These are phyloP conservation scores for Nemania sp. DNA, from an alignment of 2,329 filamentous ascomycete genomes.

Conservation along the genomic window DNA sequence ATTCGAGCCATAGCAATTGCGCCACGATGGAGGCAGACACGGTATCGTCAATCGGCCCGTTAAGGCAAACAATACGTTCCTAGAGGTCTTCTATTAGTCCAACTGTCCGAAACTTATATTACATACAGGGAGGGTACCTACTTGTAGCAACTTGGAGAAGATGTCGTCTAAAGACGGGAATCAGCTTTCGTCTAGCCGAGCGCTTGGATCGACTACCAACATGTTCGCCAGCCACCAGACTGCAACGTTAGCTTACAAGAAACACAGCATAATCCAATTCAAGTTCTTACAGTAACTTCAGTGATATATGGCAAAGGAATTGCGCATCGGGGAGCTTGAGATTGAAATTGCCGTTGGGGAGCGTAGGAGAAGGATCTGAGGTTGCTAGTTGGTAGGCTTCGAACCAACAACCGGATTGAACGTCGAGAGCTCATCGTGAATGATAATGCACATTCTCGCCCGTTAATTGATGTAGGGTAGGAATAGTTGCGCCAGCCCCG, in stretches of 20 bases:
- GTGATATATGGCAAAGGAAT: constrained; percentile 72
- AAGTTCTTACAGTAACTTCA: constrained; percentile 60
- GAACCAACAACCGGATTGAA: constrained; percentile 52
- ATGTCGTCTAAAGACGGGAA: constrained; percentile 73
- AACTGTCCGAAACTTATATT: too few relatives aligned
- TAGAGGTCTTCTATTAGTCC: constrained; percentile 49
- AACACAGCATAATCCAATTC: not conserved
- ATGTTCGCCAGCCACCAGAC: constrained; percentile 82
- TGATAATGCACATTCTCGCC: not conserved
- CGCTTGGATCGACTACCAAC: constrained; percentile 61
- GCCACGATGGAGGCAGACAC: constrained; percentile 95
- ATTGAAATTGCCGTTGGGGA: constrained; percentile 52
- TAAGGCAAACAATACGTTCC: constrained; percentile 95
- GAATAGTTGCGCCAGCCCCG: not conserved
- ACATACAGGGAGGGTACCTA: too few relatives aligned
- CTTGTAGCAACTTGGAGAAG: constrained; percentile 82
- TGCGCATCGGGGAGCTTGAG: constrained; percentile 48
- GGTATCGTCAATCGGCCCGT: constrained; percentile 89
- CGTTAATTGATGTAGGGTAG: not conserved
- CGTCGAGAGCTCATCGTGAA: constrained; percentile 54
- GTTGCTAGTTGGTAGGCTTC: constrained; percentile 52
- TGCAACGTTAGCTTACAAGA: constrained; percentile 56
- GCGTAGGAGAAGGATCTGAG: constrained; percentile 59
- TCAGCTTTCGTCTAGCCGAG: constrained; percentile 42
- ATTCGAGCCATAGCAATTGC: constrained; percentile 97